These are phyloP conservation scores for Botrytis porri DNA, from an alignment of 2,329 filamentous ascomycete species.

Conservation along the genomic window DNA sequence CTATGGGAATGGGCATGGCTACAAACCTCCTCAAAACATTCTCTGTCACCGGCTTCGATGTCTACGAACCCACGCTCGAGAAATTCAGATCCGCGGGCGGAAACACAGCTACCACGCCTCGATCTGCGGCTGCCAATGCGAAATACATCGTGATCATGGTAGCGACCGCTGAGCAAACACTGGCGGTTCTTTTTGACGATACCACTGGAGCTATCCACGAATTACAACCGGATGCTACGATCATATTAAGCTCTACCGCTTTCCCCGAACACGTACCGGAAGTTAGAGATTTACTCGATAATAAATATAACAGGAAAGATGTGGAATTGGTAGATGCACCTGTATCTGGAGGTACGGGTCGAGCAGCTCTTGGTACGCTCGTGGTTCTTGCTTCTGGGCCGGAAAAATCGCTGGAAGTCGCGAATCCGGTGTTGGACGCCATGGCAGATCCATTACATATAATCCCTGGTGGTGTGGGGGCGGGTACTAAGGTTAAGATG, in stretches of 20 bases:
- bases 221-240: slow-evolving; percentile 54
- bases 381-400: slow-evolving; percentile 71
- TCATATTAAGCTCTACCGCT: slow-evolving; percentile 68
- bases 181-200: slow-evolving; percentile 61
- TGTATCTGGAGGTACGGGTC: slow-evolving; percentile 66
- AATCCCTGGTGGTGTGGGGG: slow-evolving; percentile 58
- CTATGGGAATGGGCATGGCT: slow-evolving; percentile 82
- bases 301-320: slow-evolving; percentile 56
- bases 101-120: slow-evolving; percentile 53
- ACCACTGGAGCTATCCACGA: slow-evolving; percentile 49
- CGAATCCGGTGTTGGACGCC: slow-evolving; percentile 26
- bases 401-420: slow-evolving; percentile 36
- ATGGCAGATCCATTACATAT: slow-evolving; percentile 58
- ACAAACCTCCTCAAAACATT: slow-evolving; percentile 67
- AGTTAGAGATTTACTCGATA: slow-evolving; percentile 55
- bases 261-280: slow-evolving; percentile 62
- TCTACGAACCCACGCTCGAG: slow-evolving; percentile 64
- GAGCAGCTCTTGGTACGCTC: slow-evolving; percentile 68
- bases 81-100: slow-evolving; percentile 64
- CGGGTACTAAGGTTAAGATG: slow-evolving; percentile 61
- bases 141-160: slow-evolving; percentile 71
- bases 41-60: slow-evolving; percentile 67
- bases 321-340: slow-evolving; percentile 68
- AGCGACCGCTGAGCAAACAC: slow-evolving; percentile 66
- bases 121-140: slow-evolving; percentile 58